Percentiles rank a stretch among this genome's conserved stretches.
Conservation (phyloP, 441 rosid genomes). For the Euphorbia celastroides region DNA sequence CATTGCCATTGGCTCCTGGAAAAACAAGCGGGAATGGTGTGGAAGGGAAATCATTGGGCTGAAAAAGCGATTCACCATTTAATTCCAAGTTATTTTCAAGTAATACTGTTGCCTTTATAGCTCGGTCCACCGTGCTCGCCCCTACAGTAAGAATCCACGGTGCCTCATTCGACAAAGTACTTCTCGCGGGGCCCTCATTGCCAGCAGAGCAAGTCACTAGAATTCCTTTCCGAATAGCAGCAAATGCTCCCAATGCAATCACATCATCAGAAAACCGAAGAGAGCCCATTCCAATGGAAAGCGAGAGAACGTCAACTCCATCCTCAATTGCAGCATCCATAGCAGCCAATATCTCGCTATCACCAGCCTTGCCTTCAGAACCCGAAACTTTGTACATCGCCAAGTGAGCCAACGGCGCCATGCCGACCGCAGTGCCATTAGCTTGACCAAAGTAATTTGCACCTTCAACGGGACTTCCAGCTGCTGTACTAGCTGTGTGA, state of each 20-base stretch:
- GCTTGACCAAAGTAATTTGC: conserved; percentile 26
- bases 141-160: conserved; percentile 52
- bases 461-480: conserved; percentile 23
- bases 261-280: conserved; percentile 27
- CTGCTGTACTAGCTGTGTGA: conserved; percentile 37
- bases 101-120: conserved; percentile 27
- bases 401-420: conserved; percentile 27
- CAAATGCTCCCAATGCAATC: conserved; percentile 33
- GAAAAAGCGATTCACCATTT: conserved; percentile 35
- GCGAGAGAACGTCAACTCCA: conserved; percentile 26
- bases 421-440: conserved; percentile 23
- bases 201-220: conserved; percentile 43
- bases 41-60: conserved; percentile 26
- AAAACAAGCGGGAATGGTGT: conserved; percentile 28
- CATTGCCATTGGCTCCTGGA: conserved; percentile 28
- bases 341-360: conserved; percentile 22
- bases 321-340: conserved; percentile 28
- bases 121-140: conserved; percentile 42
- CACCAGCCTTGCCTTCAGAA: conserved; percentile 9
- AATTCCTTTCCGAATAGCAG: conserved; percentile 37
- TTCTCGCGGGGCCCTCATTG: conserved; percentile 29
- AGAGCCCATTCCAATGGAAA: conserved; percentile 25
- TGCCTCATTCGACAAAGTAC: conserved; percentile 40
- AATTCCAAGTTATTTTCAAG: conserved; percentile 34
- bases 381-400: conserved; percentile 28